Conservation (phyloP, 1,139 yeast genomes). For the Pichia sp. region DNA sequence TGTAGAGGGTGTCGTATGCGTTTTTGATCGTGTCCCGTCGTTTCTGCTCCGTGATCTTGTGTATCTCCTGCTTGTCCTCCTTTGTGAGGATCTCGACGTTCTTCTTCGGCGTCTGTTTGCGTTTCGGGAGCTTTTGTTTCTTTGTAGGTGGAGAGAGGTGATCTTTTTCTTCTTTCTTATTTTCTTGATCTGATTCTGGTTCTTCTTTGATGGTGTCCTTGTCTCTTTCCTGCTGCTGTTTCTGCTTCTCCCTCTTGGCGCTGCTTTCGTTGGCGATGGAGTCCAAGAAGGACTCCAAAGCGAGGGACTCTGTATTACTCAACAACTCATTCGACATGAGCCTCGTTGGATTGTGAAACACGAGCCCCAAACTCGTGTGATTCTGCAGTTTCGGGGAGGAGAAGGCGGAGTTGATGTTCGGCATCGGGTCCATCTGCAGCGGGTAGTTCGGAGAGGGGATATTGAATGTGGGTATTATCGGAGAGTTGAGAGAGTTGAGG, state of each 20-base stretch:
- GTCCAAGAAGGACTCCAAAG: slow-evolving; percentile 38
- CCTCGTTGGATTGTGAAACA: neutral
- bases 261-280: slow-evolving; percentile 35
- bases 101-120: slow-evolving; percentile 36
- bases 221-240: neutral
- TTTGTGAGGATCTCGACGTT: slow-evolving; percentile 26
- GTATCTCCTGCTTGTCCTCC: slow-evolving; percentile 71
- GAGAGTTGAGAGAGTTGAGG: neutral
- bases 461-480: neutral
- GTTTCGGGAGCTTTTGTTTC: neutral
- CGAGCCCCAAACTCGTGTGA: neutral
- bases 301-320: slow-evolving; percentile 35
- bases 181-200: neutral
- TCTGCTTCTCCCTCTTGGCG: neutral
- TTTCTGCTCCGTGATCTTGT: slow-evolving; percentile 72
- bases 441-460: neutral
- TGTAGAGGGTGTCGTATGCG: slow-evolving; percentile 51
- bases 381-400: neutral
- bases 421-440: neutral
- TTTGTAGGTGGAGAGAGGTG: no score
- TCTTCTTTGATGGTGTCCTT: neutral
- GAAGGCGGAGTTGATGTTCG: neutral
- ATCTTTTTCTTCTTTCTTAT: no score
- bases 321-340: slow-evolving; percentile 17
- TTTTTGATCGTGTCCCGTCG: slow-evolving; percentile 69